A percentile compares a stretch with the other conserved stretches of the same genome.
These are phyloP conservation scores for Diatrype stigma DNA, from an alignment of 2,329 filamentous ascomycete genomes.

Conservation along the genomic window DNA sequence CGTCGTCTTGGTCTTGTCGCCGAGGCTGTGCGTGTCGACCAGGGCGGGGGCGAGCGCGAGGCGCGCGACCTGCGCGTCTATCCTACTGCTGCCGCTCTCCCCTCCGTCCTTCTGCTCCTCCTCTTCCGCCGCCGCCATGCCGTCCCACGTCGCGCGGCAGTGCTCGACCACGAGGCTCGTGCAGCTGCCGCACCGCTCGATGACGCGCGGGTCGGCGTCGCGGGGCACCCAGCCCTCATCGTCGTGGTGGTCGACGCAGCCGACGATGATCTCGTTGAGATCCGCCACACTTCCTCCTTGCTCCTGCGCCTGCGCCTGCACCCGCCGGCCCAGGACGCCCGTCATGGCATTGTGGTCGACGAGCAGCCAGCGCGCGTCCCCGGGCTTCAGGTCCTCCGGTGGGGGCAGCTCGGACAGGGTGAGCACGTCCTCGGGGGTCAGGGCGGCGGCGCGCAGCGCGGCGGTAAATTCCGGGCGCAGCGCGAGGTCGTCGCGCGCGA, in stretches of 20 bases:
- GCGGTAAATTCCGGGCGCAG: constrained; percentile 71
- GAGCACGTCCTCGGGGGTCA: constrained; percentile 59
- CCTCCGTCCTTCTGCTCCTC: constrained; percentile 32
- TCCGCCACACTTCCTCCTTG: not conserved
- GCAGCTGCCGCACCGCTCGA: constrained; percentile 69
- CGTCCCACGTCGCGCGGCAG: constrained; percentile 54
- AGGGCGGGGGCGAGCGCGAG: constrained; percentile 68
- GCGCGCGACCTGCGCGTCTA: constrained; percentile 59
- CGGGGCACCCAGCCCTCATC: constrained; percentile 58
- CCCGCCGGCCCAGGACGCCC: constrained; percentile 54
- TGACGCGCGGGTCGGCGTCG: constrained; percentile 50
- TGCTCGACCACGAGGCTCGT: constrained; percentile 64
- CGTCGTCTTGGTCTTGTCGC: constrained; percentile 59
- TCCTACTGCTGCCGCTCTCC: constrained; percentile 8
- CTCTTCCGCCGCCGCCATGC: constrained; percentile 34
- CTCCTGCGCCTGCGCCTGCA: too few relatives aligned
- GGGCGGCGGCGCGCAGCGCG: constrained; percentile 57
- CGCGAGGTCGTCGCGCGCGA: constrained; percentile 61
- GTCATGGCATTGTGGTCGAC: constrained; percentile 77
- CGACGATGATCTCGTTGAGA: constrained; percentile 48
- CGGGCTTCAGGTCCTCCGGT: constrained; percentile 37
- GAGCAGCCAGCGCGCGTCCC: constrained; percentile 64
- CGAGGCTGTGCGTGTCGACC: constrained; percentile 67
- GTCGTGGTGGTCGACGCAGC: constrained; percentile 74
- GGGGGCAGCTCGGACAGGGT: constrained; percentile 55